Base-by-base conservation (phyloP, 1,139 yeast species). In the Candida smagusa region DNA sequence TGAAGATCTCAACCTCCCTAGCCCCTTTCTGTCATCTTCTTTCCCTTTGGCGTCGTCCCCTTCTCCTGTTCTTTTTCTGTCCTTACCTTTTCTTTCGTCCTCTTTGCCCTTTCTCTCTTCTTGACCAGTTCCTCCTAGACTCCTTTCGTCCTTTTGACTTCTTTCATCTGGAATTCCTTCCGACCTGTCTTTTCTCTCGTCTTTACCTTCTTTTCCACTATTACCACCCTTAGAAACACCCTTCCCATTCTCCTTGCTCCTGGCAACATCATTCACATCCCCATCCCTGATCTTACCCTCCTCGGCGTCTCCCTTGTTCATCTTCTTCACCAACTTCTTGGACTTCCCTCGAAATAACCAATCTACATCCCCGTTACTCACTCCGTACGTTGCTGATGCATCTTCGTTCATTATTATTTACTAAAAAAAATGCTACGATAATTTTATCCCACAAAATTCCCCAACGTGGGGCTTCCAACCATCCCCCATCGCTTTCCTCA, bases 271-370 rank as follows among this genome's bases (percentile, higher is more conserved):
- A 3, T 6, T 6, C 4, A 3, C 12, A 24, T 6, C 12, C 27
- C 27, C 27, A 3, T 24, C 12, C 6, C 11, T 3, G 9, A 9
- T n/a, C 26, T 27, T 28, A 12, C 9, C 13, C 16, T 12, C 24
- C 11, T 12, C 21, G 9, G 12, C 25, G n/a, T 19, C 12, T 9
- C 31, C 35, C 11, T 28, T 24, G 22, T 32, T 22, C 60, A 57
- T 52, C 47, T 68, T 72, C 50, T 74, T 77, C 34, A 73, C 65
- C 49, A 76, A 55, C 45, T 76, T 77, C 62, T 81, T 77, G 21
- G 79, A 75, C 50, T 76, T 79, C 21, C 83, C 86, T 44, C 88
- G 62, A 49, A 82, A 81, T 21, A 82, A 60, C 90, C 90, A 83
- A 50, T 82, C 89, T 9, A 83, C 87, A 52, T 83, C 89, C 29